Base-by-base conservation (phyloP, 192 early-diverging fungal species). In the Umbelopsis vinacea region DNA sequence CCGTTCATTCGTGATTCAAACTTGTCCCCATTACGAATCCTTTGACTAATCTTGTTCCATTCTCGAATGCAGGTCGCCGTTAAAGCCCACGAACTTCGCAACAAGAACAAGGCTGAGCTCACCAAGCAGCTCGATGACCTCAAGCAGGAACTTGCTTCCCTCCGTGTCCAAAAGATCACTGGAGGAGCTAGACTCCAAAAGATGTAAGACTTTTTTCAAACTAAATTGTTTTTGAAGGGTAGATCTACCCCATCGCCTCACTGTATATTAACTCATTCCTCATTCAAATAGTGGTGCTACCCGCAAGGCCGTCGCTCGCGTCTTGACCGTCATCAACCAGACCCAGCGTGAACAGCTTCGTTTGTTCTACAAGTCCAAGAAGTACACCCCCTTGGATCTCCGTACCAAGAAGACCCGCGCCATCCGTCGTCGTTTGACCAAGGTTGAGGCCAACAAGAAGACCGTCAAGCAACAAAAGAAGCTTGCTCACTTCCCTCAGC, bases 321-420 rank as follows among this genome's bases (percentile, higher is more conserved):
- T 97, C 70, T 89, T 95, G 82, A 99, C 97, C 48, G 96, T 97
- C 71, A 96, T 97, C 83, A 91, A 88, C 89, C 94, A 97, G 80
- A 93, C 92, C 81, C 90, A 94, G 79, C 93, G 95, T 75, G 91
- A 90, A 35, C 89, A 94, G 83, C 90, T 95, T 69, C 94, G 94
- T 76, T 81, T 89, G 68, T 92, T 91, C 89, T 98, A 95, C 89
- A 89, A 92, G 79, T 89, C 90, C 80, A 97, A 96, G 91, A 98
- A 97, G 91, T 93, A 94, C 87, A 77, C 89, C 47, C 97, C 97
- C 71, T 85, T 96, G 74, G 97, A 99, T 86, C 93, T 99, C 85
- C 94, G 97, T 80, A 86, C 85, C 82, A 99, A 99, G 93, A 95
- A 96, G 91, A 99, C 97, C 74, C 95, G 97, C 81, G 97, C 97